phyloP scores from a whole-genome alignment of 805 yeast genomes.

The Cyberlindnera suaveolens region DNA sequence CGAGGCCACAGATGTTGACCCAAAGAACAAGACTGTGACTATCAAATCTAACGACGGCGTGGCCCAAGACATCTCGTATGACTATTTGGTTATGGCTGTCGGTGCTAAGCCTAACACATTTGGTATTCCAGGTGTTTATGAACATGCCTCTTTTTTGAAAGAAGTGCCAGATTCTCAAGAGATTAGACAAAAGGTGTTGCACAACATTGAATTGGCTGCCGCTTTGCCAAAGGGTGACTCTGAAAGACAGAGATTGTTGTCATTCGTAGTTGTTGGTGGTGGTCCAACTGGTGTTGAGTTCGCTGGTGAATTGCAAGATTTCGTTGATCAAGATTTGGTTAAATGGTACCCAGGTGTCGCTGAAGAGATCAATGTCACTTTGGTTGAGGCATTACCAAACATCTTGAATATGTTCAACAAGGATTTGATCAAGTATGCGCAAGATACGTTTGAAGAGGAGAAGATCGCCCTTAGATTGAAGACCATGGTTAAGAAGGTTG shows the following conservation, averaged over 20 bases:
- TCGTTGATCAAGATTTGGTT: conserved; percentile 81
- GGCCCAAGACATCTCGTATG: conserved; percentile 50
- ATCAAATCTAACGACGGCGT: conserved; percentile 48
- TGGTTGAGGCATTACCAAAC: conserved; percentile 88
- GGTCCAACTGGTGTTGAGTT: conserved; percentile 99
- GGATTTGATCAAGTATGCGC: conserved; percentile 70
- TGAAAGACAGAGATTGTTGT: conserved; percentile 79
- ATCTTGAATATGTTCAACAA: conserved; percentile 72
- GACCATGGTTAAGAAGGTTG: conserved; percentile 86
- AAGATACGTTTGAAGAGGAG: conserved; percentile 60
- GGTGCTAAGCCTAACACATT: conserved; percentile 95
- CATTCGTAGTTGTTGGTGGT: conserved; percentile 93
- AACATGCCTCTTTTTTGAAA: conserved; percentile 82
- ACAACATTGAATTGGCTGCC: conserved; percentile 83
- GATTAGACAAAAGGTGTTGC: conserved; percentile 78
- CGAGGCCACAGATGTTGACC: conserved; percentile 80
- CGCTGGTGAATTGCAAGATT: conserved; percentile 94
- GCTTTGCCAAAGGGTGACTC: conserved; percentile 64
- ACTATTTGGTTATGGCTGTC: conserved; percentile 84
- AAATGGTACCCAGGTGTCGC: conserved; percentile 88
- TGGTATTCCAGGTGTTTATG: conserved; percentile 91
- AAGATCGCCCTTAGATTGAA: conserved; percentile 72
- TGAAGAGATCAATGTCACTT: conserved; percentile 72
- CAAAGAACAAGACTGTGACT: conserved; percentile 55
- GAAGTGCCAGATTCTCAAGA: conserved; percentile 85